These are phyloP conservation scores for Boletus rufocinnamomeus DNA, from an alignment of 768 basidiomycete genomes.

Conservation along the genomic window DNA sequence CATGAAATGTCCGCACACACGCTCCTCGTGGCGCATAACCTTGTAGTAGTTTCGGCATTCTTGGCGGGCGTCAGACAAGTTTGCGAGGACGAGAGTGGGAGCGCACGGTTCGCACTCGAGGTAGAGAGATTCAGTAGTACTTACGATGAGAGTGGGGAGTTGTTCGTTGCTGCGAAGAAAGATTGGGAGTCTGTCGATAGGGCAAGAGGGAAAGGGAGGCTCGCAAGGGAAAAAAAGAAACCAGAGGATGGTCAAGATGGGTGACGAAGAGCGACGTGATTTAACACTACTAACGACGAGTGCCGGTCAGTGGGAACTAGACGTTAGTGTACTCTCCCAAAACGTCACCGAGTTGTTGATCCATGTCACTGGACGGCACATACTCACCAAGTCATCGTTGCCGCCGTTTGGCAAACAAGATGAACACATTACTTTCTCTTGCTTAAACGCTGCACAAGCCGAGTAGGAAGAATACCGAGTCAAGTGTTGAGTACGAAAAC, in stretches of 20 bases:
- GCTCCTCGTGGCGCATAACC: slow-evolving; percentile 74
- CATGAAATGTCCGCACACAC: slow-evolving; percentile 90
- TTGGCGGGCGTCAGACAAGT: slow-evolving; percentile 55
- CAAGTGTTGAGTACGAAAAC: slow-evolving; percentile 10
- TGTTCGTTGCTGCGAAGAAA: slow-evolving; percentile 54
- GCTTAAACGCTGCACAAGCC: neutral
- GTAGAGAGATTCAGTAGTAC: slow-evolving; percentile 48
- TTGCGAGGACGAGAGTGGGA: slow-evolving; percentile 3
- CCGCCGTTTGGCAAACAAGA: neutral
- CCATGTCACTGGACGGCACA: no score
- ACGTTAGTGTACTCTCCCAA: neutral
- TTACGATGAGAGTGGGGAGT: slow-evolving; percentile 50
- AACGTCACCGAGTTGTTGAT: no score
- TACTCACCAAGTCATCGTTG: neutral
- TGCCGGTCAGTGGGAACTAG: neutral
- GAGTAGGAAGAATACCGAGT: neutral
- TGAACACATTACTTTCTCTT: neutral
- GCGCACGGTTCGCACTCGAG: slow-evolving; percentile 42
- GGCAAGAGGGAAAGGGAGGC: slow-evolving; percentile 74
- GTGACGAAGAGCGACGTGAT: neutral
- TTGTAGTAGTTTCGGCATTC: slow-evolving; percentile 65
- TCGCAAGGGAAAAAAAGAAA: slow-evolving; percentile 62
- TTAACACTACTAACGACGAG: neutral
- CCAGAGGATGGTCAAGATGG: slow-evolving; percentile 9
- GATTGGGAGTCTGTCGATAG: slow-evolving; percentile 68